Evolutionary conservation across 202 grass and related monocot genomes (phyloP).

Genomic region (Carex sylvatica): DNA sequence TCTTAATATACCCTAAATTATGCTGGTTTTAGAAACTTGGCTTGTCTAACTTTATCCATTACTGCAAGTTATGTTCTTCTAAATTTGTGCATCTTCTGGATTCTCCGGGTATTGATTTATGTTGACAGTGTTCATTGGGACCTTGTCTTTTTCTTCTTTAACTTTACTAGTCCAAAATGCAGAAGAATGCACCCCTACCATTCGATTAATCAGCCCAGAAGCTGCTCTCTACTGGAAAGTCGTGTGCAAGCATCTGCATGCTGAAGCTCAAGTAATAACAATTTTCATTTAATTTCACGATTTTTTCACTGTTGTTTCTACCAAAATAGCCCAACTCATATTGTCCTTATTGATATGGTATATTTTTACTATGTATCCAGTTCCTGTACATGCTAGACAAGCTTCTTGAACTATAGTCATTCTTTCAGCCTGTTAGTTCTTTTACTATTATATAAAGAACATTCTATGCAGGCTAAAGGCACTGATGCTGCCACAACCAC

Average conservation of each 20-base stretch:
- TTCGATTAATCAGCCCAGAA: slow-evolving; percentile 83
- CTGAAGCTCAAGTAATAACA: slow-evolving; percentile 74
- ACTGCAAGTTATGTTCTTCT: background rate
- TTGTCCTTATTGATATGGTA: background rate
- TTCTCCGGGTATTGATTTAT: background rate
- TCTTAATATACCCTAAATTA: background rate
- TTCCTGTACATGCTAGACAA: background rate
- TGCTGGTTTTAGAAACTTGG: slow-evolving; percentile 10
- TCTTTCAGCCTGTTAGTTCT: background rate
- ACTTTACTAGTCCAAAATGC: slow-evolving; percentile 8
- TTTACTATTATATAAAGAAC: background rate
- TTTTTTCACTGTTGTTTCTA: slow-evolving; percentile 1
- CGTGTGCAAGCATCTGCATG: slow-evolving; percentile 83
- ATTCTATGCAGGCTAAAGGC: slow-evolving; percentile 58
- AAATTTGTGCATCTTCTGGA: background rate
- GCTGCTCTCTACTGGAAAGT: slow-evolving; percentile 90
- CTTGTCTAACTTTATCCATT: background rate
- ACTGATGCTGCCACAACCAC: slow-evolving; percentile 83
- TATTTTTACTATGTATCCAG: background rate
- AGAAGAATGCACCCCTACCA: slow-evolving; percentile 45
- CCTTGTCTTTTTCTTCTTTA: background rate
- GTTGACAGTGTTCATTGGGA: background rate
- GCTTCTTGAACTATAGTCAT: background rate
- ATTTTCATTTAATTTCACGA: slow-evolving; percentile 19
- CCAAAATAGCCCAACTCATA: slow-evolving; percentile 22